Conservation (phyloP, 495 filamentous ascomycete genomes). For the Penicillium crystallinum region DNA sequence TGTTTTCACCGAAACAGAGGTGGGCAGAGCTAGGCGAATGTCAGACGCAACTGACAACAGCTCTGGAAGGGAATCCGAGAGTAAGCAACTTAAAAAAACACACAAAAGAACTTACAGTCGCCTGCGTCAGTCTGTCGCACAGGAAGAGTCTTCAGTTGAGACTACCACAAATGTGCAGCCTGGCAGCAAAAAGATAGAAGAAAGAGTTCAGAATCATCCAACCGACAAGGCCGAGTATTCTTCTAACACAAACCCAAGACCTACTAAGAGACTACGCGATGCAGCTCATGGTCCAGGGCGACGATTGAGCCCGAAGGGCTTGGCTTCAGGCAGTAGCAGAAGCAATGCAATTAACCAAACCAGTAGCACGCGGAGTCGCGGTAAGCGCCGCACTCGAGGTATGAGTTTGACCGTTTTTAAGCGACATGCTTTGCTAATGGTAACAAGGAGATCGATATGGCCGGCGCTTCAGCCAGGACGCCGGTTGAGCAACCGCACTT, state of each 20-base stretch:
- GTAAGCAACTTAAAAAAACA: constrained; percentile 14
- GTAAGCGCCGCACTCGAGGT: constrained; percentile 27
- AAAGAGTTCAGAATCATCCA: not conserved
- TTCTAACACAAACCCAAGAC: not conserved
- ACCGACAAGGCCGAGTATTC: not conserved
- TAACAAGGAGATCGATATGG: constrained; percentile 31
- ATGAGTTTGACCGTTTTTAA: not conserved
- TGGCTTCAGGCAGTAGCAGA: constrained; percentile 19
- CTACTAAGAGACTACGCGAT: not conserved
- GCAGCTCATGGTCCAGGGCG: not conserved
- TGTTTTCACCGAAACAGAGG: not conserved
- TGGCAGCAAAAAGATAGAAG: not conserved
- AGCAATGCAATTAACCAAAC: not conserved
- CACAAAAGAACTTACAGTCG: constrained; percentile 26
- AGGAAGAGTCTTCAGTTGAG: not conserved
- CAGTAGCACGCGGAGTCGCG: constrained; percentile 10
- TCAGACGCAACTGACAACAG: constrained; percentile 5
- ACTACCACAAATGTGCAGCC: not conserved
- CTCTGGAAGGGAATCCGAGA: constrained; percentile 1
- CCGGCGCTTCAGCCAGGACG: constrained; percentile 28
- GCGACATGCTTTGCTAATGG: constrained; percentile 4
- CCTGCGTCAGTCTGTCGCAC: constrained; percentile 11
- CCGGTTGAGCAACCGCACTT: not conserved
- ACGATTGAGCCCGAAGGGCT: constrained; percentile 15
- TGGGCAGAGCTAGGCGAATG: constrained; percentile 2